Conservation (phyloP, 768 basidiomycete genomes). For the Lyophyllum shimeji region DNA sequence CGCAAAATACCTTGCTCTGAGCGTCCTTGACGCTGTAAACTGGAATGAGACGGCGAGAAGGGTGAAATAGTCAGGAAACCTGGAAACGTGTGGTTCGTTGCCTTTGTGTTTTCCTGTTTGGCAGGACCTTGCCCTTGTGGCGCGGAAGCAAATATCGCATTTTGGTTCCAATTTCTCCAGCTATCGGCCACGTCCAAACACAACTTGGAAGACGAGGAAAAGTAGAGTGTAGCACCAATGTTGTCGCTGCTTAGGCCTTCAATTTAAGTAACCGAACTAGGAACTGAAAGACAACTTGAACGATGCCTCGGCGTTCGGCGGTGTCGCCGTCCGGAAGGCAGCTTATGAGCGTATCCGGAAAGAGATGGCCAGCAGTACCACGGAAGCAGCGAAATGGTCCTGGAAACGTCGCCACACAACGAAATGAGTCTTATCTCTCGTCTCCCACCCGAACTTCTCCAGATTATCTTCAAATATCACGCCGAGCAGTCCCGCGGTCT, state of each 20-base stretch:
- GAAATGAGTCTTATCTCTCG: not conserved
- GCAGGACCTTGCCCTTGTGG: not conserved
- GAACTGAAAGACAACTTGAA: too few relatives aligned
- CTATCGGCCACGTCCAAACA: not conserved
- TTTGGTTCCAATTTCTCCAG: too few relatives aligned
- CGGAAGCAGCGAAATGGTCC: not conserved
- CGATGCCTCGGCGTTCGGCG: not conserved
- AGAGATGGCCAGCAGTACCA: not conserved
- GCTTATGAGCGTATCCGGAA: not conserved
- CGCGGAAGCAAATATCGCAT: not conserved
- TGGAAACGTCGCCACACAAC: conserved; percentile 1
- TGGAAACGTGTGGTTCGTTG: not conserved
- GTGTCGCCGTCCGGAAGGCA: conserved; percentile 2
- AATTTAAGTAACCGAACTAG: too few relatives aligned
- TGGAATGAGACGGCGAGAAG: not conserved
- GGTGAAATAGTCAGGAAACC: not conserved
- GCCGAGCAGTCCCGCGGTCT: not conserved
- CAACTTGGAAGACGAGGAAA: not conserved
- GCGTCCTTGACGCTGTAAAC: not conserved
- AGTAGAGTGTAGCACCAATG: not conserved
- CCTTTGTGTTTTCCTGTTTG: not conserved
- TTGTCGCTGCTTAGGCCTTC: too few relatives aligned
- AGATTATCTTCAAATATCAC: not conserved
- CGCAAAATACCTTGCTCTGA: not conserved
- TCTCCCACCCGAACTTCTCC: conserved; percentile 2